phyloP scores from a whole-genome alignment of 768 basidiomycete genomes.

The Kwoniella bestiolae region DNA sequence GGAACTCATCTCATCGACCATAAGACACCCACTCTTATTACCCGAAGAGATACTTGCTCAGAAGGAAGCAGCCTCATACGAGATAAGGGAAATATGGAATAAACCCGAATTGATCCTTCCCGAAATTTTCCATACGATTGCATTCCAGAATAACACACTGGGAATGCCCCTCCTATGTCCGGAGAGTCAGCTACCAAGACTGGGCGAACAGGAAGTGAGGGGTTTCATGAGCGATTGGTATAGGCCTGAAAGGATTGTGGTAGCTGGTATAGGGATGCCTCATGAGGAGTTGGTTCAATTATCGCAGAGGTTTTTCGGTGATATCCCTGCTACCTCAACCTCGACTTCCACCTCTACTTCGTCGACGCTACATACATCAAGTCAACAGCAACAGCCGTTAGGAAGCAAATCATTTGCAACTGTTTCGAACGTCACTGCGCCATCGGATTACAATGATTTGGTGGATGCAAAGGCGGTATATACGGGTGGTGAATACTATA shows the following conservation, averaged over 20 bases:
- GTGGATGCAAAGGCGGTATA: constrained; percentile 62
- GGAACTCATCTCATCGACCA: constrained; percentile 88
- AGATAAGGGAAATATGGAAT: constrained; percentile 79
- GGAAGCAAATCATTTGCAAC: constrained; percentile 59
- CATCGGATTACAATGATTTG: constrained; percentile 49
- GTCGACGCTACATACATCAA: constrained; percentile 30
- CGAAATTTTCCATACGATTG: constrained; percentile 83
- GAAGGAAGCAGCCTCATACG: constrained; percentile 84
- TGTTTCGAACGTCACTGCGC: constrained; percentile 33
- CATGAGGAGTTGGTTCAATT: constrained; percentile 88
- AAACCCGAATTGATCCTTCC: constrained; percentile 95
- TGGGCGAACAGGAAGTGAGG: constrained; percentile 68
- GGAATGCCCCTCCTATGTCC: constrained; percentile 93
- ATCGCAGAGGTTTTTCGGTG: constrained; percentile 80
- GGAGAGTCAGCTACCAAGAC: constrained; percentile 72
- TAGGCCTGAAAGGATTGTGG: constrained; percentile 89
- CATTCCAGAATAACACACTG: constrained; percentile 74
- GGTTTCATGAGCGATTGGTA: constrained; percentile 80
- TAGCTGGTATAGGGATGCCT: constrained; percentile 89
- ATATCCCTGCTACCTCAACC: constrained; percentile 53
- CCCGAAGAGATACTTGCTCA: constrained; percentile 80
- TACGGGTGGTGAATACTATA: constrained; percentile 73
- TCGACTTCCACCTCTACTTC: constrained; percentile 1
- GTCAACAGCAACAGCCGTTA: constrained; percentile 38
- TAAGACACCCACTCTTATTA: constrained; percentile 74